phyloP scores from a whole-genome alignment of 148 eudicot genomes.

The Silene uniflora region DNA sequence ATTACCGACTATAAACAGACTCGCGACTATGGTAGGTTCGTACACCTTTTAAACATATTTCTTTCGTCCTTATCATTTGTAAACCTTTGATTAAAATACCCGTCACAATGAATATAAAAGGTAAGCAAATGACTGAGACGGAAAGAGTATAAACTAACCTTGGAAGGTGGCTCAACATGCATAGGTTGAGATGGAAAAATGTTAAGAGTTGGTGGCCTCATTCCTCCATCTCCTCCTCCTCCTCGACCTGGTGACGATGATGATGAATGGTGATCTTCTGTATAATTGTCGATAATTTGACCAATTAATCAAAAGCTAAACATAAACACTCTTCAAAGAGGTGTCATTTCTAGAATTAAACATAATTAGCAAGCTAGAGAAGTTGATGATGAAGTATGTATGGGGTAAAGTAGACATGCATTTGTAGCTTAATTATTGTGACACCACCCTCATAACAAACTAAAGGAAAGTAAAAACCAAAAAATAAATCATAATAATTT shows the following conservation, averaged over 20 bases:
- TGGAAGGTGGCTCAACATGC: conserved; percentile 75
- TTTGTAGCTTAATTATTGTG: conserved; percentile 21
- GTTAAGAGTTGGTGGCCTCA: conserved; percentile 89
- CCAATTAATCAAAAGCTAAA: conserved; percentile 1
- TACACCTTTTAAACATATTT: no score
- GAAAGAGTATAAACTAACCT: conserved; percentile 28
- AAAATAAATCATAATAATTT: no score
- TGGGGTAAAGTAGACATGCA: conserved; percentile 17
- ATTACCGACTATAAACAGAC: no score
- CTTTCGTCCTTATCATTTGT: no score
- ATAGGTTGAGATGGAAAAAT: conserved; percentile 98
- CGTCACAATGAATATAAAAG: no score
- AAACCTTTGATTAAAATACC: no score
- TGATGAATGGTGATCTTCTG: conserved; percentile 25
- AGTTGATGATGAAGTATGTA: no score
- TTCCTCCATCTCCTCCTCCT: conserved; percentile 36
- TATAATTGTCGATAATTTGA: background rate
- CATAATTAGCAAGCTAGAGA: no score
- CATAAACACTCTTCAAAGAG: background rate
- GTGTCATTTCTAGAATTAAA: no score
- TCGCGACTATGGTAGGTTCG: no score
- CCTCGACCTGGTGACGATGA: conserved; percentile 10
- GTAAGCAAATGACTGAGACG: no score
- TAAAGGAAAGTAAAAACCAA: background rate
- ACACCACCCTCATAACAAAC: conserved; percentile 5